phyloP scores from a whole-genome alignment of 1,284 basidiomycete species.

The Ustilago crameri region DNA sequence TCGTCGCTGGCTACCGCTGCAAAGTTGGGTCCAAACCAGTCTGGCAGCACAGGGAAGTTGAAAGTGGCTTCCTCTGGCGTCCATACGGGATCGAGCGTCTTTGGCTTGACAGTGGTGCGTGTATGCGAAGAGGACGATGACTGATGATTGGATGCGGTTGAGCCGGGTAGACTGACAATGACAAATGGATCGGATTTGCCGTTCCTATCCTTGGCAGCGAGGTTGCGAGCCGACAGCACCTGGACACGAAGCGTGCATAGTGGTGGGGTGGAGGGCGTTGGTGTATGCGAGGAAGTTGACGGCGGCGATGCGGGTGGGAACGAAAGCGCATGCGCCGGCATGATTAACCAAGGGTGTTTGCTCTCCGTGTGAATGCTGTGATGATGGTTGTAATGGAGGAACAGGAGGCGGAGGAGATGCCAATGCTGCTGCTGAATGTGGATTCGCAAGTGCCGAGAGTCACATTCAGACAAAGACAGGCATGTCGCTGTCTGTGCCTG shows the following conservation, averaged over 20 bases:
- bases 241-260: constrained; percentile 58
- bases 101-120: constrained; percentile 83
- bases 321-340: background rate
- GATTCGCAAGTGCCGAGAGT: background rate
- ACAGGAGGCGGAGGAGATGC: too few species aligned
- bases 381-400: too few species aligned
- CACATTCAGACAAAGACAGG: background rate
- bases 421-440: too few species aligned
- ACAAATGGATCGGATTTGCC: constrained; percentile 68
- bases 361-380: too few species aligned
- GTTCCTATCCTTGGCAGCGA: constrained; percentile 71
- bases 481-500: constrained; percentile 2
- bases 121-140: constrained; percentile 72
- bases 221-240: constrained; percentile 69
- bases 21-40: constrained; percentile 70
- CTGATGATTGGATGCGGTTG: constrained; percentile 23
- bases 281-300: constrained; percentile 2
- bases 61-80: constrained; percentile 61
- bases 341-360: too few species aligned
- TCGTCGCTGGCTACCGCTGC: constrained; percentile 68
- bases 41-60: constrained; percentile 48
- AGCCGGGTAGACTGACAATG: constrained; percentile 59
- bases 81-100: constrained; percentile 81
- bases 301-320: constrained; percentile 10
- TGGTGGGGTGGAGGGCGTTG: constrained; percentile 8